phyloP scores from a whole-genome alignment of 345 rosid species.

The Murraya koenigii region DNA sequence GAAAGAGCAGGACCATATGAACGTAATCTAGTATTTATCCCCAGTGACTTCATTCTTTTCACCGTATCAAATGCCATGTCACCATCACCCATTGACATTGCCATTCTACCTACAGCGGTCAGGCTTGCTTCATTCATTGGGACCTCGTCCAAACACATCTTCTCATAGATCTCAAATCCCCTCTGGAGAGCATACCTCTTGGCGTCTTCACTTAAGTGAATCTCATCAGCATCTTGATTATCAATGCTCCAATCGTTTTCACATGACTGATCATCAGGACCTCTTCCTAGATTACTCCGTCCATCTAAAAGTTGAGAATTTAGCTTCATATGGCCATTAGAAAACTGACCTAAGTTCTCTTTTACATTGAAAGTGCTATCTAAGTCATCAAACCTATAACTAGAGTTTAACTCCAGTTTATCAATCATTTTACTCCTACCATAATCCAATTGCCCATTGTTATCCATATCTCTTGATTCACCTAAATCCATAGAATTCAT shows the following conservation, averaged over 20 bases:
- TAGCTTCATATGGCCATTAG: conserved; percentile 14
- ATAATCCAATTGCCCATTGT: conserved; percentile 1
- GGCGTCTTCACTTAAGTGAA: conserved; percentile 42
- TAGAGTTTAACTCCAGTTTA: conserved; percentile 8
- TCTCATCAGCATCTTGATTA: conserved; percentile 17
- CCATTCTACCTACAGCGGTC: conserved; percentile 70
- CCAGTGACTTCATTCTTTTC: conserved; percentile 52
- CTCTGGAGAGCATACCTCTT: conserved; percentile 50
- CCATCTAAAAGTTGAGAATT: conserved; percentile 15
- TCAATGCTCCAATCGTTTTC: conserved; percentile 1
- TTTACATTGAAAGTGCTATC: conserved; percentile 4
- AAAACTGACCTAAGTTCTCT: conserved; percentile 17
- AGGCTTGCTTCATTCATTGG: conserved; percentile 59
- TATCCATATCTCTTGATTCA: conserved; percentile 7
- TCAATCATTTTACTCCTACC: conserved; percentile 3
- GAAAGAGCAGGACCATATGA: conserved; percentile 67
- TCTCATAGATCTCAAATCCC: conserved; percentile 56
- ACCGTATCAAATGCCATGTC: conserved; percentile 72
- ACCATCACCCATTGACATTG: conserved; percentile 53
- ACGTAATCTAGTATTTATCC: conserved; percentile 56
- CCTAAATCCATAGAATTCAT: conserved; percentile 7
- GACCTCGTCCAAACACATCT: conserved; percentile 43
- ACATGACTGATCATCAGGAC: conserved; percentile 5
- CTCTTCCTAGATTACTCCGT: not conserved
- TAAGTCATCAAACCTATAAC: conserved; percentile 9